Evolutionary conservation across 148 eudicot genomes (phyloP).

Genomic region (Fagopyrum esculentum): DNA sequence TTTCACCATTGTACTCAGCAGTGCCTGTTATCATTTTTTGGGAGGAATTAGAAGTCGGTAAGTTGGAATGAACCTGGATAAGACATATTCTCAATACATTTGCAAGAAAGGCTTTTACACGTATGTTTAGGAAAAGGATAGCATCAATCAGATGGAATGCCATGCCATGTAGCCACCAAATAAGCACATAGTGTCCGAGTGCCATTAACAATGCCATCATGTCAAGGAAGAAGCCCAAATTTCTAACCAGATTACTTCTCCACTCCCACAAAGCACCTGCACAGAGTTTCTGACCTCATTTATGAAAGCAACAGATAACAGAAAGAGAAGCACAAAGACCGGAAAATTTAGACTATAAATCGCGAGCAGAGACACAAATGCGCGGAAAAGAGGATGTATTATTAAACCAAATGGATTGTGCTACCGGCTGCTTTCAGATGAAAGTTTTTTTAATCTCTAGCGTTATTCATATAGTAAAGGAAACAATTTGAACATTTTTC

Average conservation of each 20-base stretch:
- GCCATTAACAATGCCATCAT: constrained; percentile 90
- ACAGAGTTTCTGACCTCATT: constrained; percentile 5
- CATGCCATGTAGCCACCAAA: constrained; percentile 99
- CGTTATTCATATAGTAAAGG: too few relatives aligned
- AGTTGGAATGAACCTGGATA: not conserved
- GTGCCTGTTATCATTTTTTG: constrained; percentile 44
- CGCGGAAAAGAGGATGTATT: too few relatives aligned
- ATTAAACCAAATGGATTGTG: too few relatives aligned
- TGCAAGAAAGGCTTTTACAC: constrained; percentile 42
- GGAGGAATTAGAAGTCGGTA: constrained; percentile 10
- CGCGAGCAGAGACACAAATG: not conserved
- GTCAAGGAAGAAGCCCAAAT: constrained; percentile 84
- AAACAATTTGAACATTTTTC: too few relatives aligned
- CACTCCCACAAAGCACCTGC: constrained; percentile 91
- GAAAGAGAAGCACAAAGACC: not conserved
- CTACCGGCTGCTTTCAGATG: too few relatives aligned
- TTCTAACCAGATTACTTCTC: constrained; percentile 78
- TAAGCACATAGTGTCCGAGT: constrained; percentile 81
- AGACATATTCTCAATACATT: not conserved
- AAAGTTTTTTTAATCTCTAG: too few relatives aligned
- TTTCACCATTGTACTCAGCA: constrained; percentile 74
- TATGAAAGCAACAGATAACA: not conserved
- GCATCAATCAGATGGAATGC: constrained; percentile 91
- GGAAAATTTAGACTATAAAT: not conserved
- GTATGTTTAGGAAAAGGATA: constrained; percentile 81